Conservation (phyloP, 2,329 filamentous ascomycete species). For the Grosmannia clavigera region DNA sequence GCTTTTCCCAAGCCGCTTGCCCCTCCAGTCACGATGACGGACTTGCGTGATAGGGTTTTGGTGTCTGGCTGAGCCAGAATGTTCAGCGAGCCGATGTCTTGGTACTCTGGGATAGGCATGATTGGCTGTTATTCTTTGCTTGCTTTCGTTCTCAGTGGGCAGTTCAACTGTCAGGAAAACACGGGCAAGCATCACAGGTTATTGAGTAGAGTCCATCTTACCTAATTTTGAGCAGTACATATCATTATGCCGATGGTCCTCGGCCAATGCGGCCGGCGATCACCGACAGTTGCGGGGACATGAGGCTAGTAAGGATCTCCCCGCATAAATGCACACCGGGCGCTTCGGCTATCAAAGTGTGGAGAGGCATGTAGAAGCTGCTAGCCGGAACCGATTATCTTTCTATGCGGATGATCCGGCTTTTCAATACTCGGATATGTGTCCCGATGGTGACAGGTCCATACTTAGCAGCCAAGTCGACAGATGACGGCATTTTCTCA, state of each 20-base stretch:
- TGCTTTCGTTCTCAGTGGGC: neutral
- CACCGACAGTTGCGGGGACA: neutral
- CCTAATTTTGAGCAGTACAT: neutral
- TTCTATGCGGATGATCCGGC: neutral
- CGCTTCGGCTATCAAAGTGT: neutral
- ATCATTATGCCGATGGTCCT: neutral
- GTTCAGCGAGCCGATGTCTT: neutral
- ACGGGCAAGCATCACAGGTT: neutral
- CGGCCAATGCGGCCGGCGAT: neutral
- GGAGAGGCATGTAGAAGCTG: neutral
- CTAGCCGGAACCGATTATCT: neutral
- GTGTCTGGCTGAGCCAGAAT: constrained; percentile 13
- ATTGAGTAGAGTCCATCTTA: neutral
- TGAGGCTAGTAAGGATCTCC: neutral
- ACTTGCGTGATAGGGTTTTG: constrained; percentile 23
- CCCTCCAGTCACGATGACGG: constrained; percentile 33
- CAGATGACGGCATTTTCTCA: neutral
- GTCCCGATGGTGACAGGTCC: neutral
- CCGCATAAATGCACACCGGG: neutral
- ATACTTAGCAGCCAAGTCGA: too few species aligned
- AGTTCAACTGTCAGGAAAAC: neutral
- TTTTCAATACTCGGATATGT: neutral
- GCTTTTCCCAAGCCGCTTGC: constrained; percentile 28
- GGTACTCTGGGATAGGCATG: constrained; percentile 5
- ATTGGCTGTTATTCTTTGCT: neutral